Evolutionary conservation across 108 stramenopile species (phyloP).

Genomic region (Cyclostephanos invisitatus): DNA sequence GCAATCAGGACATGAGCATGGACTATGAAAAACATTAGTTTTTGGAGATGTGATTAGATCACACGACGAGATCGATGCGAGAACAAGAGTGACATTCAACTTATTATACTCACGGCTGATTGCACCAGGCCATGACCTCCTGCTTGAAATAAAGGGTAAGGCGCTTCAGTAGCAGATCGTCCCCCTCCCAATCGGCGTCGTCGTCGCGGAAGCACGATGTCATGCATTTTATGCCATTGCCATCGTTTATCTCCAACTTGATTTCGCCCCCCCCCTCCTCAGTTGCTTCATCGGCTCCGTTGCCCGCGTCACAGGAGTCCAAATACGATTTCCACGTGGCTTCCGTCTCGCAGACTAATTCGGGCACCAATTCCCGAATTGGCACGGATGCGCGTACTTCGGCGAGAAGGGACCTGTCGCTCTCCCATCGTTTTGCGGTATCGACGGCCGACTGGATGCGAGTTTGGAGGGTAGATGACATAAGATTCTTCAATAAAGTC

Average conservation of each 20-base stretch:
- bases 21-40: conserved; percentile 3
- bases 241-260: not conserved
- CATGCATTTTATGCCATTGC: not conserved
- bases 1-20: conserved; percentile 52
- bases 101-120: conserved; percentile 48
- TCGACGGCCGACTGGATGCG: conserved; percentile 45
- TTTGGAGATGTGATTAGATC: not conserved
- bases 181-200: conserved; percentile 48
- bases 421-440: conserved; percentile 74
- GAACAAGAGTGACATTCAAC: not conserved
- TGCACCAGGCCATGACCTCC: conserved; percentile 83
- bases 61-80: not conserved
- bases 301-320: not conserved
- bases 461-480: conserved; percentile 31
- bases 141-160: conserved; percentile 70
- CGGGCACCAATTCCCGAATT: conserved; percentile 46
- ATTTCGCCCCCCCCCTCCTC: not conserved
- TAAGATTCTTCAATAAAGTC: not conserved
- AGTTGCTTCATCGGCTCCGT: not conserved
- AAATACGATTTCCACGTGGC: conserved; percentile 24
- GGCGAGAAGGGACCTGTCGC: conserved; percentile 43
- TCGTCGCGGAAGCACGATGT: conserved; percentile 30
- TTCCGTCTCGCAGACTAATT: conserved; percentile 30
- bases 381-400: conserved; percentile 65
- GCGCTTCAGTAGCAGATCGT: conserved; percentile 73